phyloP scores from a whole-genome alignment of 805 yeast genomes.

The Cyberlindnera mycetangii region DNA sequence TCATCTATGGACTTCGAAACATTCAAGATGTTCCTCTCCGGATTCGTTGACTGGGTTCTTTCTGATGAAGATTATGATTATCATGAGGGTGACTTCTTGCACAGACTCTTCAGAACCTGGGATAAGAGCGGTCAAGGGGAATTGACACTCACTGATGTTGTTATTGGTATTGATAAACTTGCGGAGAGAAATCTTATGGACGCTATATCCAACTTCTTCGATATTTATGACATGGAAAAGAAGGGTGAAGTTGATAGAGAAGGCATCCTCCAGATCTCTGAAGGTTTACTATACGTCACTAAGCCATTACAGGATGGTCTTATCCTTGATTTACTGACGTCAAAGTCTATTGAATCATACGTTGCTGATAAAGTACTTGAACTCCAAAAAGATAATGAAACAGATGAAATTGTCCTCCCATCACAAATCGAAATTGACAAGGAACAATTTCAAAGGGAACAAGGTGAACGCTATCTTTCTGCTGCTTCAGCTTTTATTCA shows the following conservation, averaged over 20 bases:
- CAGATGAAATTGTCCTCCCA: slow-evolving; percentile 48
- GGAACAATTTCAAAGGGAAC: slow-evolving; percentile 57
- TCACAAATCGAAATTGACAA: slow-evolving; percentile 60
- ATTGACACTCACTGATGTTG: slow-evolving; percentile 66
- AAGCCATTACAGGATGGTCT: slow-evolving; percentile 80
- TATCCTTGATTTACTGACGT: slow-evolving; percentile 62
- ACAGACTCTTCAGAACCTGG: slow-evolving; percentile 70
- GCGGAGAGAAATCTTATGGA: slow-evolving; percentile 74
- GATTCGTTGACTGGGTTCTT: slow-evolving; percentile 73
- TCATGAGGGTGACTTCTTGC: slow-evolving; percentile 47
- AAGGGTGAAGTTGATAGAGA: slow-evolving; percentile 70
- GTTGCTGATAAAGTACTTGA: slow-evolving; percentile 59
- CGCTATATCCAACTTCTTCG: slow-evolving; percentile 73
- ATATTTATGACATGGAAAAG: slow-evolving; percentile 61
- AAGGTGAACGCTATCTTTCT: slow-evolving; percentile 75
- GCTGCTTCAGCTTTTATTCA: slow-evolving; percentile 87
- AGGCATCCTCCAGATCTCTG: slow-evolving; percentile 79
- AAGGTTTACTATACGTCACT: slow-evolving; percentile 78
- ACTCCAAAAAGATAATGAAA: slow-evolving; percentile 31
- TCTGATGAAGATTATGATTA: slow-evolving; percentile 37
- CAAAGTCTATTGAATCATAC: slow-evolving; percentile 58
- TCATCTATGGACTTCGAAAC: slow-evolving; percentile 74
- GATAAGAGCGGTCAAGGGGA: slow-evolving; percentile 51
- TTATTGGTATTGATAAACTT: slow-evolving; percentile 67
- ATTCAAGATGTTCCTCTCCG: slow-evolving; percentile 71